Percentiles rank a stretch among this genome's conserved stretches.
Conservation (phyloP, 345 rosid species). For the Eutrema yunnanense region DNA sequence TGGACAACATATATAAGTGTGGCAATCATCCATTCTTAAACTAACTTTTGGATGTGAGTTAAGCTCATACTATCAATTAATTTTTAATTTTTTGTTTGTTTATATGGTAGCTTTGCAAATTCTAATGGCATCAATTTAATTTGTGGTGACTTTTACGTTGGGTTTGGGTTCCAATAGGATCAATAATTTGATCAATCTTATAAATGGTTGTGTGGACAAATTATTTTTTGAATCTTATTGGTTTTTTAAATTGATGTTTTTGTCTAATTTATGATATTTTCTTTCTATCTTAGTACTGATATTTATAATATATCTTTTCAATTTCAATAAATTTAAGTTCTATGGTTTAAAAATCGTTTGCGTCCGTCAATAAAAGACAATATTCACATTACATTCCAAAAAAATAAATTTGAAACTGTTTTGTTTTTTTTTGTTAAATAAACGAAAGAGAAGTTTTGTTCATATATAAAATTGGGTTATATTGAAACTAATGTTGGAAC, state of each 20-base stretch:
- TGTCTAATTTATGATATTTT: background rate
- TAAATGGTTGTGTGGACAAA: background rate
- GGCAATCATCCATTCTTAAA: too few relatives aligned
- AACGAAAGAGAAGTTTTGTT: slow-evolving; percentile 22
- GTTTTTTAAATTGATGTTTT: background rate
- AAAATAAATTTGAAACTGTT: background rate
- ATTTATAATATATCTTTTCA: background rate
- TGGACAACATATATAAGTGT: too few relatives aligned
- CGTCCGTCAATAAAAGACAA: background rate
- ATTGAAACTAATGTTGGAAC: slow-evolving; percentile 14
- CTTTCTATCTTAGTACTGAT: background rate
- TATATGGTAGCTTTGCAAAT: too few relatives aligned
- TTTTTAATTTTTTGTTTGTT: too few relatives aligned
- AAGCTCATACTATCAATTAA: too few relatives aligned
- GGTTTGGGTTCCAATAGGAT: background rate
- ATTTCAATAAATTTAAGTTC: too few relatives aligned
- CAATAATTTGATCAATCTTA: background rate
- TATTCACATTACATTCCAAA: background rate
- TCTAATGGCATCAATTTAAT: too few relatives aligned
- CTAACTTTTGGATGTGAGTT: too few relatives aligned
- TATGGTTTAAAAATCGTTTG: too few relatives aligned
- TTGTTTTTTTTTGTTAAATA: background rate
- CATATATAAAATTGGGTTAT: slow-evolving; percentile 15
- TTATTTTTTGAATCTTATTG: background rate
- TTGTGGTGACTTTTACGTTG: too few relatives aligned